Evolutionary conservation across 2,329 filamentous ascomycete genomes (phyloP).

Genomic region (Aspergillus pseudoterreus): DNA sequence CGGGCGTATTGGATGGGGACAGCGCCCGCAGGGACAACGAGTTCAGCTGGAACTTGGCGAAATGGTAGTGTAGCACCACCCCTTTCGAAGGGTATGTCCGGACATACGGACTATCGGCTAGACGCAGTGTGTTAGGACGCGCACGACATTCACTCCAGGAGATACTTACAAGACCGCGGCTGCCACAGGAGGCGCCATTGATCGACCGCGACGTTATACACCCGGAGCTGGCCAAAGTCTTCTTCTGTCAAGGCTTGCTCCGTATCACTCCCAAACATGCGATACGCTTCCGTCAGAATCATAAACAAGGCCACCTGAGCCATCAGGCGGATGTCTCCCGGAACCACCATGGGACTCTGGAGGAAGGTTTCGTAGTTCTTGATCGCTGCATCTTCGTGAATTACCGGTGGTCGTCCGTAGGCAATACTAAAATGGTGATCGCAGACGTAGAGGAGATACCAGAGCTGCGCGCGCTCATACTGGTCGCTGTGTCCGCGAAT

Average conservation of each 20-base stretch:
- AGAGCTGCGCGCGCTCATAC: conserved; percentile 55
- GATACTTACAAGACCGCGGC: conserved; percentile 39
- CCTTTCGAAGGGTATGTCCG: conserved; percentile 50
- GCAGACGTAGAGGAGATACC: conserved; percentile 63
- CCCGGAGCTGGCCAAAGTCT: conserved; percentile 49
- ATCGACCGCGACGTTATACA: conserved; percentile 48
- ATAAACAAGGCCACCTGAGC: conserved; percentile 58
- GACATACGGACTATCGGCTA: conserved; percentile 44
- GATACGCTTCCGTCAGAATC: conserved; percentile 55
- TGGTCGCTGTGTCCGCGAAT: conserved; percentile 47
- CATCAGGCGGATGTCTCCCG: conserved; percentile 54
- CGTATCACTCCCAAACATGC: conserved; percentile 56
- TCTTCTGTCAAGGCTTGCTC: conserved; percentile 50
- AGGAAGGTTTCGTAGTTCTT: conserved; percentile 57
- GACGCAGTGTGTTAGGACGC: conserved; percentile 3
- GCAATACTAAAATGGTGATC: conserved; percentile 64
- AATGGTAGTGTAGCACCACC: conserved; percentile 51
- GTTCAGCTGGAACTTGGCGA: conserved; percentile 53
- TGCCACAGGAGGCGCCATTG: conserved; percentile 51
- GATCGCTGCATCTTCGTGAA: conserved; percentile 56
- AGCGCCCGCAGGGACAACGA: conserved; percentile 40
- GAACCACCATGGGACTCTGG: conserved; percentile 49
- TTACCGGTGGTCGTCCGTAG: conserved; percentile 57
- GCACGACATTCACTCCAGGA: not conserved
- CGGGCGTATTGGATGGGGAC: conserved; percentile 39